Evolutionary conservation across 192 early-diverging fungal genomes (phyloP).

Genomic region (Chytriomyces hyalinus): DNA sequence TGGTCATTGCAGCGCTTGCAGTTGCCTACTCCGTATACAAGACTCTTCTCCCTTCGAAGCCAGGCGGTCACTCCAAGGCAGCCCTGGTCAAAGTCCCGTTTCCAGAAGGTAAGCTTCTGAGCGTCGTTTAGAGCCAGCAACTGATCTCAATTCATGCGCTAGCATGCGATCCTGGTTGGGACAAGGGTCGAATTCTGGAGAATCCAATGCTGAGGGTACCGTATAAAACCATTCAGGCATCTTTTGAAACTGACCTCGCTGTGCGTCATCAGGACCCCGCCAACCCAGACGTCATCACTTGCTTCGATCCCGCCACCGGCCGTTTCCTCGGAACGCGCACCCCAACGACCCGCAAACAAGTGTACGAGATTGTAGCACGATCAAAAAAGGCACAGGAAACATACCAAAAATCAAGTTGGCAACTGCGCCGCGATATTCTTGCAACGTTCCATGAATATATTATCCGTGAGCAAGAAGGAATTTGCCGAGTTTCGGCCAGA

Average conservation of each 20-base stretch:
- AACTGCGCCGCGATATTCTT: conserved; percentile 73
- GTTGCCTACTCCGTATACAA: not conserved
- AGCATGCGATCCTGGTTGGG: not conserved
- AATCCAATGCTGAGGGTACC: not conserved
- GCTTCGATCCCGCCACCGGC: conserved; percentile 87
- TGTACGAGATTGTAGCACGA: conserved; percentile 59
- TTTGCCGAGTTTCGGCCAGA: conserved; percentile 72
- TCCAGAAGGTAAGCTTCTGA: conserved; percentile 10
- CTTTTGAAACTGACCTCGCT: not conserved
- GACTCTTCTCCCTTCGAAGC: not conserved
- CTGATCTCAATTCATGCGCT: not conserved
- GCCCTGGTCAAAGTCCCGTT: conserved; percentile 20
- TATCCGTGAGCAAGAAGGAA: conserved; percentile 73
- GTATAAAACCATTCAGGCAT: not conserved
- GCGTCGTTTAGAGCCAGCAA: not conserved
- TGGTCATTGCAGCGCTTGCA: not conserved
- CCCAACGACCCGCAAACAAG: conserved; percentile 61
- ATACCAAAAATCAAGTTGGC: conserved; percentile 75
- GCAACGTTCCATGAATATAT: conserved; percentile 74
- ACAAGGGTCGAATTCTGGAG: not conserved
- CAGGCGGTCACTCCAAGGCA: conserved; percentile 13
- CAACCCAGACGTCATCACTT: conserved; percentile 67
- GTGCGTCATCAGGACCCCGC: not conserved
- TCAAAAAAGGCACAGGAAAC: conserved; percentile 68
- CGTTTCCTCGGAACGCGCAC: conserved; percentile 67